phyloP scores from a whole-genome alignment of 768 basidiomycete genomes.

The Hysterangium stoloniferum region DNA sequence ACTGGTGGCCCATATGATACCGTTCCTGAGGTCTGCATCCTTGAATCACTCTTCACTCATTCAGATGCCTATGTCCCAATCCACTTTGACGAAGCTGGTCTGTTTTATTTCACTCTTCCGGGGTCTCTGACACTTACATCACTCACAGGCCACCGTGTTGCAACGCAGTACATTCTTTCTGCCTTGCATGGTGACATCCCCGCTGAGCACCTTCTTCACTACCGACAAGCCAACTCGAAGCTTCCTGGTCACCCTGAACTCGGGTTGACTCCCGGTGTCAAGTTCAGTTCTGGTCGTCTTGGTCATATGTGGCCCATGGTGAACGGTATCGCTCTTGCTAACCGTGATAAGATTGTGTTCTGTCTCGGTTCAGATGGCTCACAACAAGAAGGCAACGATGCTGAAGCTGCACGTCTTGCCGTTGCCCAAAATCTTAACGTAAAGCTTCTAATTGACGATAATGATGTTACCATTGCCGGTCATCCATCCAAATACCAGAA shows the following conservation, averaged over 20 bases:
- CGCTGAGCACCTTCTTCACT: slow-evolving; percentile 71
- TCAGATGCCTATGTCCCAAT: slow-evolving; percentile 57
- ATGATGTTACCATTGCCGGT: slow-evolving; percentile 89
- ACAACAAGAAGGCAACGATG: slow-evolving; percentile 88
- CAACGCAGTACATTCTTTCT: slow-evolving; percentile 80
- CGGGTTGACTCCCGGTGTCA: slow-evolving; percentile 85
- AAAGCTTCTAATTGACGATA: slow-evolving; percentile 84
- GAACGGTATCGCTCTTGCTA: slow-evolving; percentile 77
- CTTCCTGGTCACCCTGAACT: slow-evolving; percentile 88
- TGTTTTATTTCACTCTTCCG: slow-evolving; percentile 17
- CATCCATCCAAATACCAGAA: slow-evolving; percentile 82
- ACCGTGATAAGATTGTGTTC: slow-evolving; percentile 70
- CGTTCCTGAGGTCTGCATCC: slow-evolving; percentile 76
- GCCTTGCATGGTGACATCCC: slow-evolving; percentile 68
- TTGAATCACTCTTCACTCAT: slow-evolving; percentile 64
- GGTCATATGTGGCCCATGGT: slow-evolving; percentile 89
- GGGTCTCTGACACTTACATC: neutral
- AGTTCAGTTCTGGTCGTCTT: slow-evolving; percentile 89
- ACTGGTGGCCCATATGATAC: slow-evolving; percentile 48
- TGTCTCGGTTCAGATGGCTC: slow-evolving; percentile 86
- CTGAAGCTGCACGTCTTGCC: slow-evolving; percentile 81
- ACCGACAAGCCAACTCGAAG: slow-evolving; percentile 79
- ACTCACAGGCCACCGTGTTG: slow-evolving; percentile 73
- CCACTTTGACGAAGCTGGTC: slow-evolving; percentile 78
- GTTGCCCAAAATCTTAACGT: slow-evolving; percentile 79